These are phyloP conservation scores for Xanthoconium separans DNA, from an alignment of 1,284 basidiomycete genomes.

Conservation along the genomic window DNA sequence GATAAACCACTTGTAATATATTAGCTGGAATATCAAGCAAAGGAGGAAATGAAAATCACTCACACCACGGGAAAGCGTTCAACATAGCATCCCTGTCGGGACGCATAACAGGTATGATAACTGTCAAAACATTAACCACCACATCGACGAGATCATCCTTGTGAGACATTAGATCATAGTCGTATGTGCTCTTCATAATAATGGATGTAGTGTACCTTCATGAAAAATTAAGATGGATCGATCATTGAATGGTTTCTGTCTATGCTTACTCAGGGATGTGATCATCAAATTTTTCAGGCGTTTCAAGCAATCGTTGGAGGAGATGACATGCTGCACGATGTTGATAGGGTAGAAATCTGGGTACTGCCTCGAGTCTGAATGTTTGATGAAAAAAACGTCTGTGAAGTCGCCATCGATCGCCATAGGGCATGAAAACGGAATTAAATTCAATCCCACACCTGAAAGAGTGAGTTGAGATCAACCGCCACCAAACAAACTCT, in stretches of 20 bases:
- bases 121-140: background rate
- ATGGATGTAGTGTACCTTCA: background rate
- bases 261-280: background rate
- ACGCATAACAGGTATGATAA: background rate
- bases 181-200: background rate
- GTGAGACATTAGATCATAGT: background rate
- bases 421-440: too few relatives aligned
- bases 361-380: background rate
- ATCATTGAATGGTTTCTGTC: too few relatives aligned
- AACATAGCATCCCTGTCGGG: background rate
- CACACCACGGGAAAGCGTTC: background rate
- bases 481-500: too few relatives aligned
- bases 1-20: background rate
- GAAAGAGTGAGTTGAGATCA: too few relatives aligned
- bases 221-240: background rate
- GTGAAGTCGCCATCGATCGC: too few relatives aligned
- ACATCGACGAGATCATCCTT: background rate
- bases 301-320: conserved; percentile 24
- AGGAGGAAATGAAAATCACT: background rate
- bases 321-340: conserved; percentile 7
- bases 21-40: background rate
- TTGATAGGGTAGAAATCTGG: conserved; percentile 24
- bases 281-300: conserved; percentile 22
- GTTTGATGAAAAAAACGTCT: too few relatives aligned
- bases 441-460: too few relatives aligned